Evolutionary conservation across 345 rosid genomes (phyloP).

Genomic region (Hevea brasiliensis): DNA sequence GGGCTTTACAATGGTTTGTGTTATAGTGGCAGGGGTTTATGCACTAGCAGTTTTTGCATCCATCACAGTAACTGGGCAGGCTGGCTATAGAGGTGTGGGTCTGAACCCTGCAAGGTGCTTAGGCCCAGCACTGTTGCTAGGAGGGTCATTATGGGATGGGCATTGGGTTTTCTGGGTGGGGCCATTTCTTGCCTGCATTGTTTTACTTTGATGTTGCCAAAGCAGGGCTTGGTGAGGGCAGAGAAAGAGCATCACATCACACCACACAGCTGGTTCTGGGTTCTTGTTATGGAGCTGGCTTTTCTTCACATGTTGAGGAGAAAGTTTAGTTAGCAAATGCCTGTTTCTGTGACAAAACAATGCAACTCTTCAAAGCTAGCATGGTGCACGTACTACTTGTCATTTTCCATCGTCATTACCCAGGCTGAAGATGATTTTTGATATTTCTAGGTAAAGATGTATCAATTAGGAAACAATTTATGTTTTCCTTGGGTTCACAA

Average conservation of each 20-base stretch:
- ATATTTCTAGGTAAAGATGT: no score
- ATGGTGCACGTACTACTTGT: no score
- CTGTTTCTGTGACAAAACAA: no score
- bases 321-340: background rate
- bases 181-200: slow-evolving; percentile 20
- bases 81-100: slow-evolving; percentile 21
- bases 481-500: no score
- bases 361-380: no score
- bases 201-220: slow-evolving; percentile 27
- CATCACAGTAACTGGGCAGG: background rate
- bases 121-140: slow-evolving; percentile 12
- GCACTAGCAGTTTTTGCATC: slow-evolving; percentile 28
- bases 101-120: slow-evolving; percentile 24
- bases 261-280: background rate
- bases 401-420: no score
- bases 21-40: slow-evolving; percentile 27
- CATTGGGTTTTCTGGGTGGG: slow-evolving; percentile 29
- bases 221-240: slow-evolving; percentile 8
- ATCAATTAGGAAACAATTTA: no score
- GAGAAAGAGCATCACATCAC: background rate
- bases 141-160: slow-evolving; percentile 19
- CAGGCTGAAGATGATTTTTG: no score
- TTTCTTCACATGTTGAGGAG: background rate
- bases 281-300: background rate
- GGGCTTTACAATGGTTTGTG: slow-evolving; percentile 32